Evolutionary conservation across 2,329 filamentous ascomycete genomes (phyloP).

Genomic region (Alternaria panax): DNA sequence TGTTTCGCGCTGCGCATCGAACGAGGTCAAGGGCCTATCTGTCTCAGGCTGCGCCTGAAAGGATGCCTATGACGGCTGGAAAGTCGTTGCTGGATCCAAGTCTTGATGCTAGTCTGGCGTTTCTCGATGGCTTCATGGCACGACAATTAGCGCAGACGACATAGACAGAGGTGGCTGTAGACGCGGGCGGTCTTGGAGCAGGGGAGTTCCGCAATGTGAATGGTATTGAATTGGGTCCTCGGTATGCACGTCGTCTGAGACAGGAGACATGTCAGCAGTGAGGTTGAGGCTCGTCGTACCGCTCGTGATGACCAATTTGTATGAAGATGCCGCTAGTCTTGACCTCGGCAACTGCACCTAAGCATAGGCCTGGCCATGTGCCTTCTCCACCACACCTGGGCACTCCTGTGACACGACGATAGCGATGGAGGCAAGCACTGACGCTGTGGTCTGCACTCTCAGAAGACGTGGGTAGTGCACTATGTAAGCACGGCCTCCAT

Average conservation of each 20-base stretch:
- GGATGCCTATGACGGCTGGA: slow-evolving; percentile 10
- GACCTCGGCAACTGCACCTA: neutral
- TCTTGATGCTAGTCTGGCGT: neutral
- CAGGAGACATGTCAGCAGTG: neutral
- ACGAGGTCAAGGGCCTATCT: slow-evolving; percentile 6
- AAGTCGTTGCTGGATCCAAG: slow-evolving; percentile 4
- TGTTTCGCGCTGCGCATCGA: slow-evolving; percentile 10
- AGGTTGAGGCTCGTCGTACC: neutral
- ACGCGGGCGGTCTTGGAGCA: too few relatives aligned
- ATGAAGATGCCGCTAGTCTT: neutral
- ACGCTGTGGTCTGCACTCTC: neutral
- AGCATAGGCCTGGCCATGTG: neutral
- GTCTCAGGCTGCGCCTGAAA: slow-evolving; percentile 7
- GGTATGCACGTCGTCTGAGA: neutral
- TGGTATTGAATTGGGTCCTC: too few relatives aligned
- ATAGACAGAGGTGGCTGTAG: neutral
- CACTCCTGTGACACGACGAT: neutral
- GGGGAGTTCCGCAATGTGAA: too few relatives aligned
- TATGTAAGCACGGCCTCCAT: neutral
- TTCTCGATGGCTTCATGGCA: slow-evolving; percentile 5
- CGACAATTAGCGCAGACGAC: neutral
- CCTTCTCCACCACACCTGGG: neutral
- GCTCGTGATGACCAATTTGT: neutral
- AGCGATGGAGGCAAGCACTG: neutral
- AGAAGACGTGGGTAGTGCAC: neutral